Percentiles rank a stretch among this genome's conserved stretches.
Conservation (phyloP, 2,329 filamentous ascomycete genomes). For the Rhynchosporium agropyri region DNA sequence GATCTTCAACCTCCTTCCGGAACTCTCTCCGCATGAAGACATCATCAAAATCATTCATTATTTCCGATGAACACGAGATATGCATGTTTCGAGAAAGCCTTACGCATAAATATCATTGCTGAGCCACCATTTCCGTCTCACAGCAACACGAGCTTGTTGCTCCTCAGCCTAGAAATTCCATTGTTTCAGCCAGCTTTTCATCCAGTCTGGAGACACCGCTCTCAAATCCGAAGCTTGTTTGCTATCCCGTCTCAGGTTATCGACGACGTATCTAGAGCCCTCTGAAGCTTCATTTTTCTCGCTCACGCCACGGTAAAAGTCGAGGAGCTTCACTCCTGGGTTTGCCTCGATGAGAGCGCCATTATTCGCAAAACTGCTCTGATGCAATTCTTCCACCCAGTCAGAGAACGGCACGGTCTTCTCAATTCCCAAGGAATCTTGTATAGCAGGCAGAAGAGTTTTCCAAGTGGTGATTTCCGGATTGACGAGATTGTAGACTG, state of each 20-base stretch:
- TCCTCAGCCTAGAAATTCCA: slow-evolving; percentile 12
- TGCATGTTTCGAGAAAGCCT: slow-evolving; percentile 1
- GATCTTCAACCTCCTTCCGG: neutral
- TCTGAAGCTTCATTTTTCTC: slow-evolving; percentile 20
- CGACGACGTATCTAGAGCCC: slow-evolving; percentile 7
- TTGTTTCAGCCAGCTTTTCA: slow-evolving; percentile 12
- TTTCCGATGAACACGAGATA: neutral
- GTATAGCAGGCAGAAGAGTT: slow-evolving; percentile 33
- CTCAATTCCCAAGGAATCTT: slow-evolving; percentile 20
- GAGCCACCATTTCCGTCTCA: neutral
- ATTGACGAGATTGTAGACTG: slow-evolving; percentile 40
- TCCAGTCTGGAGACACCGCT: slow-evolving; percentile 12
- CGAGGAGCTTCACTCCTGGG: slow-evolving; percentile 54
- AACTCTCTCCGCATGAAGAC: neutral
- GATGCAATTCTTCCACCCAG: slow-evolving; percentile 51
- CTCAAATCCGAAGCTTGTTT: slow-evolving; percentile 11
- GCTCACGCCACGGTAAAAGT: slow-evolving; percentile 34
- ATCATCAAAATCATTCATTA: neutral
- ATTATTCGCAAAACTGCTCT: slow-evolving; percentile 44
- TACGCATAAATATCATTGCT: neutral
- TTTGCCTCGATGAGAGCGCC: slow-evolving; percentile 49
- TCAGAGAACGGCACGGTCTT: slow-evolving; percentile 46
- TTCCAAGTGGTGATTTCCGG: slow-evolving; percentile 36
- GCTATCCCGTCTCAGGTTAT: slow-evolving; percentile 1
- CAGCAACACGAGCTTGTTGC: slow-evolving; percentile 7